Evolutionary conservation across 2,329 filamentous ascomycete species (phyloP).

Genomic region (Clonostachys byssicola): DNA sequence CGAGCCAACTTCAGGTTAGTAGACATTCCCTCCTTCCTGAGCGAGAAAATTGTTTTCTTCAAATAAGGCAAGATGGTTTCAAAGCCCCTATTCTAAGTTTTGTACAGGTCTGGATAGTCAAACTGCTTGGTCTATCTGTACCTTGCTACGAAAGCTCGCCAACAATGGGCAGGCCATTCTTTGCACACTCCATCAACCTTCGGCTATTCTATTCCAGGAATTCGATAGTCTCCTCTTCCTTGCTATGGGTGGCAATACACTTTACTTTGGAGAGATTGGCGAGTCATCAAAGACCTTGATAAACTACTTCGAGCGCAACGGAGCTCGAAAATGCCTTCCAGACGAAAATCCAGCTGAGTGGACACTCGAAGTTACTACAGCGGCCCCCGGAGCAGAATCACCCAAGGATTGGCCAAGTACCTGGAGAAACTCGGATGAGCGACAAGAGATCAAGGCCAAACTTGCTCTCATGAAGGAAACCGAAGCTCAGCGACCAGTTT

Average conservation of each 20-base stretch:
- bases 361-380: conserved; percentile 34
- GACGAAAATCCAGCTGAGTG: conserved; percentile 43
- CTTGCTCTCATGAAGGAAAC: conserved; percentile 35
- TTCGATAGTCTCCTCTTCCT: conserved; percentile 51
- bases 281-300: conserved; percentile 36
- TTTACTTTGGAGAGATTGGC: conserved; percentile 49
- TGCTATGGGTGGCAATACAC: conserved; percentile 41
- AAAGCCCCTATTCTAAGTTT: too few relatives aligned
- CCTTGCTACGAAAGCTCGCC: conserved; percentile 53
- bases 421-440: conserved; percentile 47
- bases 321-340: conserved; percentile 59
- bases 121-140: conserved; percentile 52
- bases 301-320: conserved; percentile 52
- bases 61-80: too few relatives aligned
- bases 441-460: conserved; percentile 23
- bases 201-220: conserved; percentile 44
- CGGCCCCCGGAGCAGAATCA: conserved; percentile 40
- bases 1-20: conserved; percentile 39
- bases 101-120: conserved; percentile 40
- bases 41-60: too few relatives aligned
- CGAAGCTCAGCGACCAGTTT: conserved; percentile 43
- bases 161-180: conserved; percentile 52
- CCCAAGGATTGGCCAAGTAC: conserved; percentile 64
- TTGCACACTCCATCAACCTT: conserved; percentile 57
- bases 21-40: conserved; percentile 24